Base-by-base conservation (phyloP, 2,329 filamentous ascomycete species). In the Aspergillus sp. region DNA sequence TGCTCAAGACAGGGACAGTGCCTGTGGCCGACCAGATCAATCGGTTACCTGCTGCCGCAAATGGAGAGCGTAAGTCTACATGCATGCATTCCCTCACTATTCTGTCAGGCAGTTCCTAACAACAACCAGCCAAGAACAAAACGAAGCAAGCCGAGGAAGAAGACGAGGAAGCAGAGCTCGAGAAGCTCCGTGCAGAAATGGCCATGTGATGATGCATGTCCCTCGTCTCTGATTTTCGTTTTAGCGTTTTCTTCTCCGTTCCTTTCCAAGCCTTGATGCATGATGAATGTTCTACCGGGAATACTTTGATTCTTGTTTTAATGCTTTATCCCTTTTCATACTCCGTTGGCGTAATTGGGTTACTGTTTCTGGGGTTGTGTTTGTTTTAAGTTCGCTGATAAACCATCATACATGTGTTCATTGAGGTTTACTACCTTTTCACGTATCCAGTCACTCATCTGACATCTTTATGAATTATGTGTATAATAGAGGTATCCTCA, bases 141-240 rank as follows among this genome's bases (percentile, higher is more conserved):
- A 60, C 70, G 52, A 66, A 73, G 69, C 73, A 57, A 63, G 66
- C 52, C 67, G 83, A 86, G 65, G 89, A 95, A 68, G 90, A 96
- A 68, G 91, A 97, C 78, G 93, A 97, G 66, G 91, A 97, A 70
- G 91, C 85, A 61, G 91, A 97, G 74, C 76, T 97, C 64, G 82
- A 86, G 70, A 96, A 93, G 73, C 72, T 98, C 59, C 90, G 95
- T 68, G 90, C 89, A 32, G 91, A 96, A 72, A 97, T 97, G 91
- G 90, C 90, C 56, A 95, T 96, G 85, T 95, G 70, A 71, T 62
- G 42, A 41, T 35, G 38, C 33, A 41, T 41, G 13, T 27, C 27
- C 15, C 43, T 46, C 46, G 32, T 41, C 23, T 17, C 30, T 42
- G 30, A 27, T 39, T 32, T 30, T 38, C 39, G 13, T n/a, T 43